phyloP scores from a whole-genome alignment of 1,139 yeast species.

The Kodamaea fungicola region DNA sequence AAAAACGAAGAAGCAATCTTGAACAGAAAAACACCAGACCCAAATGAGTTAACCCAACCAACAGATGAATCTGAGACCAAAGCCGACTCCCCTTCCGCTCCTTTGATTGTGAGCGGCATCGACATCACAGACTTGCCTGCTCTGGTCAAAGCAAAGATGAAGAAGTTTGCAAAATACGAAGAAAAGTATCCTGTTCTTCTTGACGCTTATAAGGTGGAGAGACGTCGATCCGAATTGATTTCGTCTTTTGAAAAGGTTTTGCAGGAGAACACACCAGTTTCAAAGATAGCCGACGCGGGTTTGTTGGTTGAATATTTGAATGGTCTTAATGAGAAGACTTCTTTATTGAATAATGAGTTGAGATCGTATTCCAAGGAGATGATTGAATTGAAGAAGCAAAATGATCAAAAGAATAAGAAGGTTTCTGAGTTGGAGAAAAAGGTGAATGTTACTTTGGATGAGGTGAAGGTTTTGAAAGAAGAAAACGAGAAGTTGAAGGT shows the following conservation, averaged over 20 bases:
- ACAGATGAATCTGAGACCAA: constrained; percentile 29
- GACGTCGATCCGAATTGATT: constrained; percentile 63
- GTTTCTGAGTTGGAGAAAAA: constrained; percentile 12
- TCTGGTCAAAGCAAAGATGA: constrained; percentile 57
- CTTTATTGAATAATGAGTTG: constrained; percentile 54
- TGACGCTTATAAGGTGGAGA: constrained; percentile 82
- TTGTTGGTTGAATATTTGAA: constrained; percentile 66
- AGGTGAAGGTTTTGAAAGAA: constrained; percentile 10
- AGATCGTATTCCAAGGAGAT: constrained; percentile 21
- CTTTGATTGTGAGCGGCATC: constrained; percentile 1
- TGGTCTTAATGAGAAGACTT: constrained; percentile 60
- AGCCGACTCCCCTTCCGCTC: not conserved
- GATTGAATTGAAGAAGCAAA: constrained; percentile 12
- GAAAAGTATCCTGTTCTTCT: constrained; percentile 79
- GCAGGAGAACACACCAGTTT: constrained; percentile 77
- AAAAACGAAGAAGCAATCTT: constrained; percentile 33
- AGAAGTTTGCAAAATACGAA: constrained; percentile 83
- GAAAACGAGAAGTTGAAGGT: constrained; percentile 3
- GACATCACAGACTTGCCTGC: constrained; percentile 47
- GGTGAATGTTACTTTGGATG: constrained; percentile 11
- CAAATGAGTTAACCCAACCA: constrained; percentile 44
- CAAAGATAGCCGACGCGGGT: constrained; percentile 69
- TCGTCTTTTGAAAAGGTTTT: constrained; percentile 65
- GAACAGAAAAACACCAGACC: constrained; percentile 42
- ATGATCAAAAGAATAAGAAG: constrained; percentile 9